Evolutionary conservation across 129 eudicot species (phyloP), one percentile per base, ranked within the genome.

Genomic region (Centrapalus pauciflorus): DNA sequence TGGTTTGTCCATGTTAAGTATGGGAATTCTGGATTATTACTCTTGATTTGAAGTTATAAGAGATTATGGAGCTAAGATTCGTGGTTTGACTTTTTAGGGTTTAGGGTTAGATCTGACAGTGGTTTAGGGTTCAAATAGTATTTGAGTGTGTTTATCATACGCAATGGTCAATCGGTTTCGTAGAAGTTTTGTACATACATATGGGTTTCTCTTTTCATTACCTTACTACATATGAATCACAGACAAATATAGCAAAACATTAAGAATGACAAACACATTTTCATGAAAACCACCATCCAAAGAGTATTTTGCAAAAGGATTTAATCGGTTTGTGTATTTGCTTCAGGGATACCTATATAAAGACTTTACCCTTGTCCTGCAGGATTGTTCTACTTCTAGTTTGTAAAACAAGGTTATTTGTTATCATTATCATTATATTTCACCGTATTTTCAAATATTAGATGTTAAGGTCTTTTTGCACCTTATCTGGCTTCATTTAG

Each of bases 31-130:
- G 16, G 71, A 21, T 59, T 46, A 1, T 30, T 40, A 9, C 13
- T 72, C 58, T 19, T 9, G 29, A 73, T 62, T 62, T 64, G 66
- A 41, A 34, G 72, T 30, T 28, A 1, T 60, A 23, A 55, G 14
- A n/a, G 66, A 33, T 55, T 28, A 10, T 64, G 25, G 50, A 41
- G 66, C 41, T 64, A 28, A 64, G 66, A 64, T 55, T 72, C 54
- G 26, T 19, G 57, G 51, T 32, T 35, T 61, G 30, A 51, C 8
- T 62, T 61, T 40, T 14, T 74, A 74, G 73, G 79, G 73, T 56
- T 74, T 74, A 56, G 73, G 73, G 73, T 74, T 55, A 65, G 67
- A 74, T 66, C 16, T 41, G 17, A n/a, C 10, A 35, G 29, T 34
- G 29, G 51, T 24, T 43, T 45, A 4, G 67, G 68, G 49, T 46